Evolutionary conservation across 2,329 filamentous ascomycete genomes (phyloP), one percentile per base, ranked within the genome.

Genomic region (Aspergillus melleus): DNA sequence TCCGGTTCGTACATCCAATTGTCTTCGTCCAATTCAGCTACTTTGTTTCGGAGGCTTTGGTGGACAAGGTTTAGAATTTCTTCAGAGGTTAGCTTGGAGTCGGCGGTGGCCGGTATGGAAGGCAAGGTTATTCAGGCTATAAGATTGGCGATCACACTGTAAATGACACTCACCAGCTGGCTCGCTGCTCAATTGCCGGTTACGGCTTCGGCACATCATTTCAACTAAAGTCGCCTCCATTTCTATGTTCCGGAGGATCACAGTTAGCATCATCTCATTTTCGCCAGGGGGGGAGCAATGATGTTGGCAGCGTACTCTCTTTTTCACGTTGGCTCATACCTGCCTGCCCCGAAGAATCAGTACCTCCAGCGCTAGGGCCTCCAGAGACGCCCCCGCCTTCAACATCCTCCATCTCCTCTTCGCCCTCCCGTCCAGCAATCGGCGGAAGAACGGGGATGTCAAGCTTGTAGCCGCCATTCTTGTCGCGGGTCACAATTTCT

Each of bases 1-100:
- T 81, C 89, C 2, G 85, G 80, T 73, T 93, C 91, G 76, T 90
- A 96, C 88, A 96, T 96, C 92, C 92, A 96, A 68, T 88, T 90
- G 70, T 96, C 92, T 54, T 95, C 90, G 22, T 90, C 84, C 53
- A 96, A 77, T 14, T 88, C 86, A 16, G 86, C 84, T 2, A 92
- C 89, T 72, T 92, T 91, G 60, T 86, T 86, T 66, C 86, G 82
- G 57, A 96, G 79, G 72, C 88, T 92, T 36, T 86, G 84, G 64
- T 86, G 85, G 52, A 92, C 84, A 22, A 86, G 83, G 64, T 89
- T 86, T 26, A 92, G 80, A 3, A 93, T 81, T 74, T 92, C 90
- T 88, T 49, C 24, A 6, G 47, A 39, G 52, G 47, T 66, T 47
- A 68, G 59, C 30, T 20, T 20, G 51, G 50, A 26, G 62, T 24